Percentiles rank a stretch among this genome's conserved stretches.
phyloP scores from a whole-genome alignment of 1,284 basidiomycete genomes.

The Apiotrichum montevideense region DNA sequence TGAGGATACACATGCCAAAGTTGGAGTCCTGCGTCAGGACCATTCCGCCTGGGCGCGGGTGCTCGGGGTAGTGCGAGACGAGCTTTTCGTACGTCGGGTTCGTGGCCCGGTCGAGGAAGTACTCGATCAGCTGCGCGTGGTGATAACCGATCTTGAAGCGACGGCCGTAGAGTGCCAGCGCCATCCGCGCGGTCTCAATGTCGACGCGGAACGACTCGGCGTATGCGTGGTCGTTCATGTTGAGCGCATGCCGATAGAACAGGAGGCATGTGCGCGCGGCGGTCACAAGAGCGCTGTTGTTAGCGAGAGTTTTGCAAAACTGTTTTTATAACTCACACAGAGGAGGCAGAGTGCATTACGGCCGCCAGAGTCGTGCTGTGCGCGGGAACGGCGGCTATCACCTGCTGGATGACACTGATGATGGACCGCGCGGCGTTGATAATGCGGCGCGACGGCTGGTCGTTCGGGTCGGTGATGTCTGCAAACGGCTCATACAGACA shows the following conservation, averaged over 20 bases:
- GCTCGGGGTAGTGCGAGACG: conserved; percentile 38
- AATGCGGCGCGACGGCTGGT: conserved; percentile 33
- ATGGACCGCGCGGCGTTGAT: conserved; percentile 34
- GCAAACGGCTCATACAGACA: conserved; percentile 46
- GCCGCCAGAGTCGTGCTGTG: conserved; percentile 22
- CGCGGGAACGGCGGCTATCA: conserved; percentile 22
- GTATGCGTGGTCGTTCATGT: conserved; percentile 24
- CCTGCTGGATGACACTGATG: conserved; percentile 36
- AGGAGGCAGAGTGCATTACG: conserved; percentile 39
- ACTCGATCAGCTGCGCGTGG: conserved; percentile 43
- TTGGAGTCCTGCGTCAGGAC: conserved; percentile 27
- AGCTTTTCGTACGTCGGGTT: conserved; percentile 40
- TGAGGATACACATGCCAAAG: conserved; percentile 33
- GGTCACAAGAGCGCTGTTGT: conserved; percentile 30
- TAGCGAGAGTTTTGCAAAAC: neutral
- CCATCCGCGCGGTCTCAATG: conserved; percentile 34
- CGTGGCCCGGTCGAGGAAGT: conserved; percentile 40
- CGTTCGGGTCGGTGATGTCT: conserved; percentile 35
- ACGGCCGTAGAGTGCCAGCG: conserved; percentile 30
- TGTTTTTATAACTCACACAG: conserved; percentile 23
- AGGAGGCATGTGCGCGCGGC: conserved; percentile 35
- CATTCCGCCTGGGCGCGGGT: conserved; percentile 37
- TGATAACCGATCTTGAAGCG: conserved; percentile 42
- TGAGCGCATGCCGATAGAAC: conserved; percentile 38
- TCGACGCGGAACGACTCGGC: conserved; percentile 31